These are phyloP conservation scores for Diaporthe batatas DNA, from an alignment of 2,329 filamentous ascomycete genomes.

Conservation along the genomic window DNA sequence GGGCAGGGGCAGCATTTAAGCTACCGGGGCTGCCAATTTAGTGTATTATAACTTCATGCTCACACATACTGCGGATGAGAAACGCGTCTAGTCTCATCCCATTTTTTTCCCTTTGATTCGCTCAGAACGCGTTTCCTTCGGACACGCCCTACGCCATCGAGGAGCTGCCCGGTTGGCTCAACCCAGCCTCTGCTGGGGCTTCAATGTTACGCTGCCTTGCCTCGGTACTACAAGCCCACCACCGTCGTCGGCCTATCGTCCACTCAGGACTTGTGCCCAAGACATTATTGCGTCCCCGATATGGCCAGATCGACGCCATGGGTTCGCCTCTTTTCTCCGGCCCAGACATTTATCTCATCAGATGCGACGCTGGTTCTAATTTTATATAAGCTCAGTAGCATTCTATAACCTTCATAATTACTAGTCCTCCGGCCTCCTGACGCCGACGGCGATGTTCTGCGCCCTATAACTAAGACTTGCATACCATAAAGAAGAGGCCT, in stretches of 20 bases:
- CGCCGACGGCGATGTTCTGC: slow-evolving; percentile 4
- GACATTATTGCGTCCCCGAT: slow-evolving; percentile 1
- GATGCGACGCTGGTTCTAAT: slow-evolving; percentile 29
- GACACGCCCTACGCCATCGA: not conserved
- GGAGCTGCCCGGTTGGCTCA: slow-evolving; percentile 4
- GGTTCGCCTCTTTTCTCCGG: slow-evolving; percentile 6
- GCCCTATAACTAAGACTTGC: slow-evolving; percentile 18
- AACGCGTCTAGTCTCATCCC: slow-evolving; percentile 28
- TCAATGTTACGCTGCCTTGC: slow-evolving; percentile 9
- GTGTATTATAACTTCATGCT: slow-evolving; percentile 9
- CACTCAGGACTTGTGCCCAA: not conserved
- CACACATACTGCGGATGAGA: not conserved
- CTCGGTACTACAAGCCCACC: slow-evolving; percentile 2
- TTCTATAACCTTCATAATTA: slow-evolving; percentile 1
- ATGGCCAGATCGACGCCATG: slow-evolving; percentile 28
- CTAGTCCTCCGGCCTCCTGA: not conserved
- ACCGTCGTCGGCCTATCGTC: not conserved
- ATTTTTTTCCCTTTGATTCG: slow-evolving; percentile 22
- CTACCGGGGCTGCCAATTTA: slow-evolving; percentile 22
- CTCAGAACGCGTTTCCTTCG: slow-evolving; percentile 15
- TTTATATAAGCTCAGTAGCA: slow-evolving; percentile 15
- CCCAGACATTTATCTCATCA: not conserved
- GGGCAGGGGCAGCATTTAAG: slow-evolving; percentile 23
- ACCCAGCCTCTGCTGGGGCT: not conserved
- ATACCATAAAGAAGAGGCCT: not conserved